Evolutionary conservation across 352 stramenopile species (phyloP).

Genomic region (Phytopythium ostracodes): DNA sequence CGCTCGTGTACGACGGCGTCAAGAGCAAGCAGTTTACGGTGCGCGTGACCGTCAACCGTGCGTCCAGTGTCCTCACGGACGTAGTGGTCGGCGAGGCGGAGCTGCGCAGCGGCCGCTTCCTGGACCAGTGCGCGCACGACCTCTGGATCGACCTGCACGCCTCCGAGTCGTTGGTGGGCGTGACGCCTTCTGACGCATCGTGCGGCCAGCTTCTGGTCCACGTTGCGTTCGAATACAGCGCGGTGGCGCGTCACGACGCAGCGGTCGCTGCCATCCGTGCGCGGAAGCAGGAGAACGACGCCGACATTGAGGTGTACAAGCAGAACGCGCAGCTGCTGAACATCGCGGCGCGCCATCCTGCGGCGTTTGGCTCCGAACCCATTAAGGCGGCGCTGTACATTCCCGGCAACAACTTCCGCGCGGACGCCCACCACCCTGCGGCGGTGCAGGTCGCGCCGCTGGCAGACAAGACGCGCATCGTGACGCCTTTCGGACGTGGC

Average conservation of each 20-base stretch:
- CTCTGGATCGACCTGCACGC: conserved; percentile 51
- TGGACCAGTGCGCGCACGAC: conserved; percentile 56
- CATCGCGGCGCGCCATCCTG: conserved; percentile 45
- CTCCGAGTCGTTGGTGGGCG: conserved; percentile 20
- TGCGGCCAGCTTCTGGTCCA: conserved; percentile 48
- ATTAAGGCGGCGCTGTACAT: conserved; percentile 63
- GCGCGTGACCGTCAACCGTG: conserved; percentile 58
- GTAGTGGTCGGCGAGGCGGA: conserved; percentile 65
- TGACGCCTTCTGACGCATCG: conserved; percentile 9
- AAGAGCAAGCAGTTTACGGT: conserved; percentile 68
- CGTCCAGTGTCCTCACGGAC: conserved; percentile 55
- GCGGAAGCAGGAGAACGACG: conserved; percentile 66
- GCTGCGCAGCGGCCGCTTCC: conserved; percentile 39
- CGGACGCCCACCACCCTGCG: conserved; percentile 56
- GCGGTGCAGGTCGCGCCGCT: conserved; percentile 60
- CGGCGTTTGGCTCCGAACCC: conserved; percentile 54
- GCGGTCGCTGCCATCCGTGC: conserved; percentile 31
- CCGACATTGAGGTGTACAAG: conserved; percentile 57
- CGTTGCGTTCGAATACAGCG: conserved; percentile 60
- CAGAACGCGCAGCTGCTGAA: conserved; percentile 55
- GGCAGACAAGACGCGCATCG: conserved; percentile 68
- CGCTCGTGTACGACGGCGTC: conserved; percentile 53
- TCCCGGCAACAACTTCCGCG: conserved; percentile 66
- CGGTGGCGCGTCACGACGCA: conserved; percentile 32
- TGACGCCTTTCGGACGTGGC: conserved; percentile 71